Evolutionary conservation across 257 asterid species (phyloP), one percentile per base, ranked within the genome.

Genomic region (Solanum ossicruentum): DNA sequence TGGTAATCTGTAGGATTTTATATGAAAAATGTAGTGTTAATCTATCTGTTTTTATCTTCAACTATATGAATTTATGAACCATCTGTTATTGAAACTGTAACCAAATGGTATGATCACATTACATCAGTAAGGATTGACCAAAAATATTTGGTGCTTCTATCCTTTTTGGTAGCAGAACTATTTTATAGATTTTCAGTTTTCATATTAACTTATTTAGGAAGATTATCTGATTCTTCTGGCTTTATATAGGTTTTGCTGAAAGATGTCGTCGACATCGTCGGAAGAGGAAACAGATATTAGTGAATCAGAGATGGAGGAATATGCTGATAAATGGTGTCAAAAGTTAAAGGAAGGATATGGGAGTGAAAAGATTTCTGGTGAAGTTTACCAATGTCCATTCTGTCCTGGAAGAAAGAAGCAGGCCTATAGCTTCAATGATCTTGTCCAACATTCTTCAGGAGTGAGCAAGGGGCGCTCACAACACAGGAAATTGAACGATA

Each of bases 261-360:
- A 36, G 86, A 90, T 91, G 93, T 87, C 3, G 36, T 2, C 92
- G 80, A 81, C 26, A 89, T 91, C 94, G 26, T 91, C 92, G 26
- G 94, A 92, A 86, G 95, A 85, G 1, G 95, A 92, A 86, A 92
- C 95, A 11, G 95, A 92, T 84, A 84, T 91, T 87, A 92, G 94
- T 57, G 94, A 92, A 5, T 92, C 93, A 8, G 95, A 92, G 91
- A 69, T 92, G 51, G 95, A 91, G 6, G 94, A 92, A 18, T 92
- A 87, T 58, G 90, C 88, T 20, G 95, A 88, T 49, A 88, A 87
- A 67, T 88, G 92, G 91, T 89, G 87, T 41, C 85, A 83, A 52
- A 89, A 87, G 81, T 82, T 92, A 89, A 88, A 82, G 89, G 88
- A 82, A n/a, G 89, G 87, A 56, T 32, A 17, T 18, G 69, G 55